Base-by-base conservation (phyloP, 2,329 filamentous ascomycete species). In the Fusarium austroafricanum region DNA sequence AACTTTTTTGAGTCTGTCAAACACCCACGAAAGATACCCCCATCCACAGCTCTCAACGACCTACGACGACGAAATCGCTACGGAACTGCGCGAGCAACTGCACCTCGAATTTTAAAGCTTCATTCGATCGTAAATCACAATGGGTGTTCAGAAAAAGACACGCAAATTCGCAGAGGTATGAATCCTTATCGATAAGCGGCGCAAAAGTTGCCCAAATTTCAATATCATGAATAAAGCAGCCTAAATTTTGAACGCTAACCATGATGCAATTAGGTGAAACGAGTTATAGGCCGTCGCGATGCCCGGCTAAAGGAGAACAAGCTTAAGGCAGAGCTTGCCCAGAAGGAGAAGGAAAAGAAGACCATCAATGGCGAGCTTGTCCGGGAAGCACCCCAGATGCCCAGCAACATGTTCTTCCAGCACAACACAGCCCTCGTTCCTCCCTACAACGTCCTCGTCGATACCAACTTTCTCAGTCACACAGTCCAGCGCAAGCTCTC, bases 401-500 rank as follows among this genome's bases (percentile, higher is more conserved):
- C 93, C 14, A 93, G 92, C 20, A 87, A 89, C 65, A 89, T 97
- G 80, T 97, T 96, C 87, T 96, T 96, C 81, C 87, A 92, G 76
- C 91, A 93, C 84, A 97, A 97, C 82, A 91, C 90, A 53, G 91
- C 92, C 53, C 88, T 97, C 43, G 89, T 92, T 12, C 93, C 94
- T 5, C 93, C 94, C 2, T 96, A 97, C 69, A 75, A 67, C 49
- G 71, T 75, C 47, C 73, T 75, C 52, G 86, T 96, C 75, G 93
- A 97, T 79, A 95, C 93, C 78, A 97, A 97, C 77, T 97, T 97
- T 76, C 86, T 97, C 67, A 93, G 90, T 38, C 94, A 97, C 79
- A 96, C 94, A 0, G 92, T 98, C 3, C 92, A 94, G 79, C 89
- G 91, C 71, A 98, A 99, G 82, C 87, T 98, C 20, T 93, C 94